Evolutionary conservation across 2,329 filamentous ascomycete genomes (phyloP).

Genomic region (Cladosporium sp.): DNA sequence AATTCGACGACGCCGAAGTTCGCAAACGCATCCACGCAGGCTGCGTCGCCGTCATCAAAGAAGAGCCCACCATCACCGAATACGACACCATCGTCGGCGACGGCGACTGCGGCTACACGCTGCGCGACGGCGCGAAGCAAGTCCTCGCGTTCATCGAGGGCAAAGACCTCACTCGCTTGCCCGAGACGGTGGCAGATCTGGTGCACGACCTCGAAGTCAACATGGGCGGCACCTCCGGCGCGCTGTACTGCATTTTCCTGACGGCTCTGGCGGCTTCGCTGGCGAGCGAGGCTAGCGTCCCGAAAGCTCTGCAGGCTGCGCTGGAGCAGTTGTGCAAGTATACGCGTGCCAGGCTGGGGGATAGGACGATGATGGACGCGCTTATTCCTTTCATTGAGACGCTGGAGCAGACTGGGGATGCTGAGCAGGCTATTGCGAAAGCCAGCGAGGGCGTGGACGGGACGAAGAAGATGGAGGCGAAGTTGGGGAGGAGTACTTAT

Average conservation of each 20-base stretch:
- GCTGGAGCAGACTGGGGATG: constrained; percentile 21
- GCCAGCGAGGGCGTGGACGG: constrained; percentile 30
- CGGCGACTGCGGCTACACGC: constrained; percentile 35
- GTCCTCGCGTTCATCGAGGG: constrained; percentile 30
- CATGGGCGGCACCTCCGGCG: constrained; percentile 35
- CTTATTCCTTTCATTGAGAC: constrained; percentile 33
- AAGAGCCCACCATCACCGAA: constrained; percentile 33
- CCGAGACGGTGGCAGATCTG: constrained; percentile 25
- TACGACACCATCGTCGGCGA: constrained; percentile 37
- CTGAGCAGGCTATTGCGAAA: constrained; percentile 21
- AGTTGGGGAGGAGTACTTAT: constrained; percentile 33
- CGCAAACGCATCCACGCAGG: constrained; percentile 27
- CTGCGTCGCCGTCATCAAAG: constrained; percentile 31
- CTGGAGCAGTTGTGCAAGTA: constrained; percentile 30
- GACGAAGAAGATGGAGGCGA: constrained; percentile 33
- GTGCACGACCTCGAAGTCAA: constrained; percentile 32
- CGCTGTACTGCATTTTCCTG: constrained; percentile 34
- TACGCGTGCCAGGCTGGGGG: constrained; percentile 30
- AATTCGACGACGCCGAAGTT: constrained; percentile 27
- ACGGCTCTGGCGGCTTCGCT: constrained; percentile 29
- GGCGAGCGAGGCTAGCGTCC: constrained; percentile 19
- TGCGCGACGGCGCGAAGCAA: constrained; percentile 32
- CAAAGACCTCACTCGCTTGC: constrained; percentile 27
- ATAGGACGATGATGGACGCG: constrained; percentile 35
- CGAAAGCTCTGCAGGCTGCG: constrained; percentile 25